A percentile compares a stretch with the other conserved stretches of the same genome.
Conservation (phyloP, 352 stramenopile species). For the Pythium folliculosum region DNA sequence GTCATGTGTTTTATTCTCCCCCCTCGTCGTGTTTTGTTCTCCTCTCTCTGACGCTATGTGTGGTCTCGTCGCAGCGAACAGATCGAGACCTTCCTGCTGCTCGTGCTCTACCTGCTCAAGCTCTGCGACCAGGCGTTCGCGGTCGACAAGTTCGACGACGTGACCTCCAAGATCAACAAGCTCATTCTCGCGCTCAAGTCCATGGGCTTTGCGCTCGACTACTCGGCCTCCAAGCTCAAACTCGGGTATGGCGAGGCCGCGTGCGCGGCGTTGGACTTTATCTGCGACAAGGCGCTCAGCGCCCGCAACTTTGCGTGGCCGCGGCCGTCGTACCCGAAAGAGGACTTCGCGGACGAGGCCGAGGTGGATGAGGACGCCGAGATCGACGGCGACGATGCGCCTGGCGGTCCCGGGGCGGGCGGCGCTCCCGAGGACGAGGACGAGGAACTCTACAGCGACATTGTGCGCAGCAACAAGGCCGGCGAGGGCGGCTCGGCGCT, state of each 20-base stretch:
- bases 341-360: slow-evolving; percentile 79
- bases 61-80: slow-evolving; percentile 41
- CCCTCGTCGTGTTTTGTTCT: not conserved
- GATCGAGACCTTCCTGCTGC: slow-evolving; percentile 79
- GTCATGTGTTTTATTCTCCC: not conserved
- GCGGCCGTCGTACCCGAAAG: slow-evolving; percentile 70
- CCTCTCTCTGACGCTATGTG: not conserved
- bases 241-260: slow-evolving; percentile 76
- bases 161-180: slow-evolving; percentile 87
- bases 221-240: slow-evolving; percentile 76
- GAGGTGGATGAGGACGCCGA: slow-evolving; percentile 67
- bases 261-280: slow-evolving; percentile 75
- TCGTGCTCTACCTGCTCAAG: slow-evolving; percentile 76
- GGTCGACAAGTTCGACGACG: slow-evolving; percentile 89
- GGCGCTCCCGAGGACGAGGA: slow-evolving; percentile 37
- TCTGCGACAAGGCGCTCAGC: slow-evolving; percentile 77
- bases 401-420: slow-evolving; percentile 1
- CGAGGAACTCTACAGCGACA: slow-evolving; percentile 70
- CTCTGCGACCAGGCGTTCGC: slow-evolving; percentile 76
- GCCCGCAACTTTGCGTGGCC: slow-evolving; percentile 68
- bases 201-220: slow-evolving; percentile 81
- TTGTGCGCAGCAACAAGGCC: slow-evolving; percentile 39
- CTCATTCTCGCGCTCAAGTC: slow-evolving; percentile 83
- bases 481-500: slow-evolving; percentile 45
- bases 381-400: slow-evolving; percentile 39